phyloP scores from a whole-genome alignment of 1,139 yeast genomes.

The Geotrichum macrosporum region DNA sequence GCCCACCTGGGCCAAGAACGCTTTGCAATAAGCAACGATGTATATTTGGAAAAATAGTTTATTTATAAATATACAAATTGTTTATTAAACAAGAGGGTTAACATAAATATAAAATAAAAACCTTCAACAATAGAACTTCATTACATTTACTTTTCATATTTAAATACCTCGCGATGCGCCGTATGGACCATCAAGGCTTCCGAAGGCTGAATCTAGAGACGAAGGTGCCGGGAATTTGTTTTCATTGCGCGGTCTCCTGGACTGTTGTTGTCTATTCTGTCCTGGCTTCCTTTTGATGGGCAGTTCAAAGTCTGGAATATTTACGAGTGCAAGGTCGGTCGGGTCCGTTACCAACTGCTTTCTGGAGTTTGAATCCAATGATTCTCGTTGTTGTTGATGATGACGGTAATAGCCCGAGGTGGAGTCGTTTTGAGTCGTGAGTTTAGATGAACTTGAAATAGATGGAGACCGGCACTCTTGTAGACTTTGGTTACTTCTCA shows the following conservation, averaged over 20 bases:
- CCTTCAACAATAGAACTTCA: too few relatives aligned
- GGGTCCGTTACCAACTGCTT: not conserved
- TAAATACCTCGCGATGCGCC: conserved; percentile 9
- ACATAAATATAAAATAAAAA: not conserved
- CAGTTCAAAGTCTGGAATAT: conserved; percentile 18
- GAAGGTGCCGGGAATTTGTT: conserved; percentile 1
- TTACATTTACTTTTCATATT: not conserved
- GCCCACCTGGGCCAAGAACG: conserved; percentile 75
- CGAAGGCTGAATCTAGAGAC: conserved; percentile 12
- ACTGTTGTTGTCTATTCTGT: not conserved
- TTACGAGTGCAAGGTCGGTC: conserved; percentile 6
- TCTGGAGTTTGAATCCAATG: too few relatives aligned
- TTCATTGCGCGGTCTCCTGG: not conserved
- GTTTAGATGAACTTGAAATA: conserved; percentile 49
- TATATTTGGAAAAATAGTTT: too few relatives aligned
- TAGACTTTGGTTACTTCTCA: conserved; percentile 20
- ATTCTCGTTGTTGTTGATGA: too few relatives aligned
- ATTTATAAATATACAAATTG: too few relatives aligned
- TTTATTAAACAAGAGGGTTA: not conserved
- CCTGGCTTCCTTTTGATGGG: not conserved
- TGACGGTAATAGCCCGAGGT: too few relatives aligned
- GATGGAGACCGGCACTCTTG: conserved; percentile 31
- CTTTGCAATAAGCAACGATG: conserved; percentile 31
- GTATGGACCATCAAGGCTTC: conserved; percentile 16
- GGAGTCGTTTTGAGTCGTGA: too few relatives aligned